A percentile compares a stretch with the other conserved stretches of the same genome.
These are phyloP conservation scores for Pseudonitzschia delicatissima DNA, from an alignment of 108 stramenopile genomes.

Conservation along the genomic window DNA sequence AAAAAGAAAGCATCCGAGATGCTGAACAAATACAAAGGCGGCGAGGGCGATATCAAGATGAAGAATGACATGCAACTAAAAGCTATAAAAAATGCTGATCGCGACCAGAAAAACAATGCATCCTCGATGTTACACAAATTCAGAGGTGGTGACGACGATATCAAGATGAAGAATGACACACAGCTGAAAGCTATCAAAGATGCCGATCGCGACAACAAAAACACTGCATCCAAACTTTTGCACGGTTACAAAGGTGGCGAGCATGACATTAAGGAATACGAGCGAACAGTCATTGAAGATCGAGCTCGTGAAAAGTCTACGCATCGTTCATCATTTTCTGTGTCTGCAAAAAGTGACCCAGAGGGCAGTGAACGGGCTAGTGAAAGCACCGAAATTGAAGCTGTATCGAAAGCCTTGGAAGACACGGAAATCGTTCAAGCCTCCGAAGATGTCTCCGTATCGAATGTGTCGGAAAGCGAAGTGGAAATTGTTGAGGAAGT, in stretches of 20 bases:
- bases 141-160: constrained; percentile 5
- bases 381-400: no score
- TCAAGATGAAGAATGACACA: constrained; percentile 14
- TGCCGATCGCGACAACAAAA: constrained; percentile 6
- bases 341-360: no score
- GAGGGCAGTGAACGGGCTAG: no score
- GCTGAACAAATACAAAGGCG: constrained; percentile 5
- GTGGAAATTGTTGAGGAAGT: no score
- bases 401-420: no score
- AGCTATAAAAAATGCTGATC: constrained; percentile 8
- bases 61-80: constrained; percentile 7
- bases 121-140: background rate
- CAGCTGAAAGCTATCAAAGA: constrained; percentile 10
- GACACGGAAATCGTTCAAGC: no score
- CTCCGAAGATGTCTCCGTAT: no score
- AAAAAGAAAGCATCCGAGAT: constrained; percentile 5
- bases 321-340: no score
- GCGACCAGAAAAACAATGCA: constrained; percentile 9
- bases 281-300: background rate
- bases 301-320: background rate
- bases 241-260: constrained; percentile 5
- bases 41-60: background rate
- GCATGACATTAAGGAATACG: background rate
- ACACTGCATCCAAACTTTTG: constrained; percentile 1
- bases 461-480: no score